A percentile compares a stretch with the other conserved stretches of the same genome.
Evolutionary conservation across 164 flowering plant species (phyloP).

Genomic region (Magnolia kwangsiensis): DNA sequence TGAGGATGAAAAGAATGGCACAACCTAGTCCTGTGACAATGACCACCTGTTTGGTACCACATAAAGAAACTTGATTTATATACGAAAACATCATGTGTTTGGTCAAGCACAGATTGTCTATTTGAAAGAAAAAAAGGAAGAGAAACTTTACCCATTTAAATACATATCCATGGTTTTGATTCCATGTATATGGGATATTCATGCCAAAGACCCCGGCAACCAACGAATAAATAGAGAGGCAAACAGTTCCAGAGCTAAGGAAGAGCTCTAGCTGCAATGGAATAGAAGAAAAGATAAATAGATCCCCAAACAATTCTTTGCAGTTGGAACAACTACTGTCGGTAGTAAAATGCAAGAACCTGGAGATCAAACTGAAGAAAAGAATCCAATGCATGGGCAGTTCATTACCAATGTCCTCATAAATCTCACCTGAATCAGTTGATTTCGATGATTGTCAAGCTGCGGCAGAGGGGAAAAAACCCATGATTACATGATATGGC

Average conservation of each 20-base stretch:
- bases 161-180: constrained; percentile 52
- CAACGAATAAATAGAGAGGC: constrained; percentile 72
- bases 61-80: not conserved
- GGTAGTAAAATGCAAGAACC: not conserved
- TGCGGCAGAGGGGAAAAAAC: constrained; percentile 28
- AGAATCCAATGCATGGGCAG: not conserved
- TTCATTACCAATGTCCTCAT: not conserved
- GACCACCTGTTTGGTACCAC: constrained; percentile 45
- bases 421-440: constrained; percentile 78
- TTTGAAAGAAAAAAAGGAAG: not conserved
- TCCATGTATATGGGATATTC: constrained; percentile 94
- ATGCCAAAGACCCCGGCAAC: constrained; percentile 89
- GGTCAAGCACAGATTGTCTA: not conserved
- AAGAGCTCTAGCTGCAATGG: constrained; percentile 78
- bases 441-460: constrained; percentile 97
- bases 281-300: not conserved
- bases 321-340: not conserved
- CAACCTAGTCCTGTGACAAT: constrained; percentile 34
- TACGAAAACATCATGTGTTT: not conserved
- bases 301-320: not conserved
- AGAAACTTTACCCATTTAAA: constrained; percentile 78
- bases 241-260: constrained; percentile 81
- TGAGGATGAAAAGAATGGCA: constrained; percentile 33
- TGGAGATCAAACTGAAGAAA: not conserved
- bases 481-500: not conserved